These are phyloP conservation scores for Coemansia javaensis DNA, from an alignment of 192 early-diverging fungal species.

Conservation along the genomic window DNA sequence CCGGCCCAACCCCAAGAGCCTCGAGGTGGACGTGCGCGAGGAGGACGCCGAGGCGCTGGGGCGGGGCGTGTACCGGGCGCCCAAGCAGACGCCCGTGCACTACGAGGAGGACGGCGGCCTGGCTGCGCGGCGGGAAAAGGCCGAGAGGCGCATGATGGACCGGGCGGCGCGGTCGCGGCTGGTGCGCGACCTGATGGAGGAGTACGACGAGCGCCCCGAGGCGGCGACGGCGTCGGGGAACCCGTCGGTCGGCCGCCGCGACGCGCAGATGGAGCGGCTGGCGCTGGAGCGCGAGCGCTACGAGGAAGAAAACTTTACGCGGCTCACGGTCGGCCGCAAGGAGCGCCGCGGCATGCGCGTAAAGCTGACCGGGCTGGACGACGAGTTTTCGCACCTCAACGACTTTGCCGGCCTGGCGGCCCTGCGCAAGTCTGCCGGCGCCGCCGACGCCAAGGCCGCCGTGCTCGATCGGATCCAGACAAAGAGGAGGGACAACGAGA, in stretches of 20 bases:
- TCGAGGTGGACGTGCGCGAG: constrained; percentile 46
- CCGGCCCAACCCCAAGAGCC: constrained; percentile 78
- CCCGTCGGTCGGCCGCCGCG: constrained; percentile 55
- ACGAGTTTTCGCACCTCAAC: constrained; percentile 75
- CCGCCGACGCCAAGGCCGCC: constrained; percentile 15
- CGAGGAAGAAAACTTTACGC: constrained; percentile 87
- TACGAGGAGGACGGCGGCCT: constrained; percentile 68
- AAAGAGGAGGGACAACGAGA: constrained; percentile 32
- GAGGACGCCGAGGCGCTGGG: constrained; percentile 29
- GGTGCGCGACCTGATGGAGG: constrained; percentile 73
- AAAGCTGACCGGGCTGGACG: constrained; percentile 60
- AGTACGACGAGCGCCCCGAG: constrained; percentile 86
- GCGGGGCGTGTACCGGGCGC: constrained; percentile 76
- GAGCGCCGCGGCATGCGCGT: constrained; percentile 65
- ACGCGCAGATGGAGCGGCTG: constrained; percentile 54
- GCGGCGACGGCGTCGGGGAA: constrained; percentile 68
- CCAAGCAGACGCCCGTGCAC: constrained; percentile 76
- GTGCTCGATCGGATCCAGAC: constrained; percentile 35
- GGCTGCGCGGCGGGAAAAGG: constrained; percentile 56
- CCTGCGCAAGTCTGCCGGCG: constrained; percentile 16
- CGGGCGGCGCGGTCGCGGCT: constrained; percentile 76
- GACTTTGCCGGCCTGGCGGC: constrained; percentile 50
- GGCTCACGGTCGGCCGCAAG: constrained; percentile 66
- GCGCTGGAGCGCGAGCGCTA: constrained; percentile 64
- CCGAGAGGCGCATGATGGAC: constrained; percentile 59